A percentile compares a stretch with the other conserved stretches of the same genome.
These are phyloP conservation scores for Leucaena leucocephala DNA, from an alignment of 306 rosid species.

Conservation along the genomic window DNA sequence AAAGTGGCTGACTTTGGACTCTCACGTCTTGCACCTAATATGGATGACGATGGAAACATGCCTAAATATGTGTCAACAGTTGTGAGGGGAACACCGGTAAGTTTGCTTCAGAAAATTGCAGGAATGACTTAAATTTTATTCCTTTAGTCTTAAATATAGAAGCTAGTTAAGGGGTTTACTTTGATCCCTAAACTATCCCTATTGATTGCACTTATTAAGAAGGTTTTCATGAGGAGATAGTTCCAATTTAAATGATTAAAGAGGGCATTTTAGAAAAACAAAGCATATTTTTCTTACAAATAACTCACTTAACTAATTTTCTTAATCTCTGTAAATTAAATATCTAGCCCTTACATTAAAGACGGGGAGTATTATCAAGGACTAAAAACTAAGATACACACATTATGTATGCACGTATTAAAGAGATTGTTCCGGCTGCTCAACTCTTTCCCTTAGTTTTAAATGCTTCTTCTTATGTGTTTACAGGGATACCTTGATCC, in stretches of 20 bases:
- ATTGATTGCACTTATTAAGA: too few relatives aligned
- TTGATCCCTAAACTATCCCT: too few relatives aligned
- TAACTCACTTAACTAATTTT: too few relatives aligned
- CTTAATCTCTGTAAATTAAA: too few relatives aligned
- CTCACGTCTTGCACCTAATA: constrained; percentile 78
- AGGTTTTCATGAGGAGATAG: too few relatives aligned
- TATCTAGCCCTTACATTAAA: too few relatives aligned
- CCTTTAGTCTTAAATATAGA: too few relatives aligned
- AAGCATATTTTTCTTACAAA: too few relatives aligned
- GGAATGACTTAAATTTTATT: constrained; percentile 1
- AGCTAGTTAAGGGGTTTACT: too few relatives aligned
- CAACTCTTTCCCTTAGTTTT: neutral
- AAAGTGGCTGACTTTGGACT: constrained; percentile 96
- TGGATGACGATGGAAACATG: constrained; percentile 60
- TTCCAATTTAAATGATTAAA: too few relatives aligned
- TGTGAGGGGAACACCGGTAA: constrained; percentile 93
- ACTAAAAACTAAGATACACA: neutral
- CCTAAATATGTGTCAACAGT: constrained; percentile 78
- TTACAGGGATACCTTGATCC: constrained; percentile 84
- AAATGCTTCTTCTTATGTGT: neutral
- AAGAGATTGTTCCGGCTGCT: neutral
- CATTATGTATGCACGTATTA: neutral
- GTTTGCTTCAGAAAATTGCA: constrained; percentile 39
- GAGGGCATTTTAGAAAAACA: too few relatives aligned
- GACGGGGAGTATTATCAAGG: neutral